A percentile compares a stretch with the other conserved stretches of the same genome.
Conservation (phyloP, 2,329 filamentous ascomycete species). For the Ceratocystis huliohia region DNA sequence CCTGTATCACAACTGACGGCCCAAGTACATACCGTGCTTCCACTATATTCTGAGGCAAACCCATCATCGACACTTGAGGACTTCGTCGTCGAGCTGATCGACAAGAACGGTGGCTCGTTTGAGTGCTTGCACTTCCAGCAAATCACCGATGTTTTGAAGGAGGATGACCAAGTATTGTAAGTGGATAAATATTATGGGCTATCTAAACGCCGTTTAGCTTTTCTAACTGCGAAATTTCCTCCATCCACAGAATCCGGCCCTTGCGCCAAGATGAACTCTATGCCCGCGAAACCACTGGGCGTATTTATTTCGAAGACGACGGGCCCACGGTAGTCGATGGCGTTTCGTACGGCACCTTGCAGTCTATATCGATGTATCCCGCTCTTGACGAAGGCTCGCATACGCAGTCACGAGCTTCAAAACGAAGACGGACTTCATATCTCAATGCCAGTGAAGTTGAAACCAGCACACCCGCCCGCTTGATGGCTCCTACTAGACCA, state of each 20-base stretch:
- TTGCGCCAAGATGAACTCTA: constrained; percentile 58
- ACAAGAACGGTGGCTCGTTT: constrained; percentile 46
- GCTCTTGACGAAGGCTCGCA: not conserved
- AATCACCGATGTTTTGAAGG: constrained; percentile 56
- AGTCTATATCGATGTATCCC: not conserved
- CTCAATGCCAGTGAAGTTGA: constrained; percentile 20
- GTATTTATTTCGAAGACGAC: constrained; percentile 66
- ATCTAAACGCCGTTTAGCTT: constrained; percentile 4
- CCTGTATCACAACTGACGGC: constrained; percentile 68
- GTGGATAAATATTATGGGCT: constrained; percentile 26
- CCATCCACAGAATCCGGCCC: constrained; percentile 53
- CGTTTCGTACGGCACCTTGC: constrained; percentile 1
- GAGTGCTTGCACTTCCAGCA: constrained; percentile 81
- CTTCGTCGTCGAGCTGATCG: constrained; percentile 65
- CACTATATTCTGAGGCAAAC: constrained; percentile 41
- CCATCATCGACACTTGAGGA: constrained; percentile 78
- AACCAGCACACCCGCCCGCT: constrained; percentile 11
- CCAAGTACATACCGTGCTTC: constrained; percentile 65
- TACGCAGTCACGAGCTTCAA: not conserved
- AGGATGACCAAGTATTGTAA: constrained; percentile 73
- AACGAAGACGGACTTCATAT: constrained; percentile 5
- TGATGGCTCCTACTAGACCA: not conserved
- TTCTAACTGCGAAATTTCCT: constrained; percentile 19
- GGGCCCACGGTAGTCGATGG: constrained; percentile 67
- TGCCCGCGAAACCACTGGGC: constrained; percentile 58